Percentiles rank a stretch among this genome's conserved stretches.
Conservation (phyloP, 1,139 yeast species). For the Entelexis paramagnoliae region DNA sequence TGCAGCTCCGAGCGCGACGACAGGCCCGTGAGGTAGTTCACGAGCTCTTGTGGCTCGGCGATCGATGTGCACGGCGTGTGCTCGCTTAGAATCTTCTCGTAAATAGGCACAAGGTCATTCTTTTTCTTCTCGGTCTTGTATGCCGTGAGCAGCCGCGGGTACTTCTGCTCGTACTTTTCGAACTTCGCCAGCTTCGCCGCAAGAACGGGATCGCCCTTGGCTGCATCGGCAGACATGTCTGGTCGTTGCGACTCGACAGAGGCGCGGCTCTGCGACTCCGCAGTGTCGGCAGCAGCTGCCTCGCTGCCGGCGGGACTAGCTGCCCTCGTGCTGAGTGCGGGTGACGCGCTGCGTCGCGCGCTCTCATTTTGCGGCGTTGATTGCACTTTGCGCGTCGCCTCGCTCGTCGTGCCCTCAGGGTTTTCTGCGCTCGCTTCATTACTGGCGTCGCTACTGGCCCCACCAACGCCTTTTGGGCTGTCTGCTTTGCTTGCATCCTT, state of each 20-base stretch:
- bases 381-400: too few species aligned
- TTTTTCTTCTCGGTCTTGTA: slow-evolving; percentile 71
- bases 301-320: not conserved
- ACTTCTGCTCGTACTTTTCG: slow-evolving; percentile 64
- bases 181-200: slow-evolving; percentile 32
- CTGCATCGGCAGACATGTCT: not conserved
- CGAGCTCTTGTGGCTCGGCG: slow-evolving; percentile 57
- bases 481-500: not conserved
- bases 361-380: too few species aligned
- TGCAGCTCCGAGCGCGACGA: slow-evolving; percentile 52
- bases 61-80: slow-evolving; percentile 71
- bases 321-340: not conserved
- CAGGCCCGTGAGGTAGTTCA: slow-evolving; percentile 59
- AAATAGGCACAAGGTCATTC: slow-evolving; percentile 47
- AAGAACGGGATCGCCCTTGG: slow-evolving; percentile 6
- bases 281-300: not conserved
- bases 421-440: too few species aligned
- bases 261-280: not conserved
- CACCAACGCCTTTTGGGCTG: not conserved
- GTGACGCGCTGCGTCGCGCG: too few species aligned
- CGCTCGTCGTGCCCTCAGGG: too few species aligned
- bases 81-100: slow-evolving; percentile 66
- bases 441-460: too few species aligned
- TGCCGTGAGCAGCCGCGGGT: slow-evolving; percentile 51
- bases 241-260: not conserved